These are phyloP conservation scores for Magnusiomyces paraingens DNA, from an alignment of 1,139 yeast species.

Conservation along the genomic window DNA sequence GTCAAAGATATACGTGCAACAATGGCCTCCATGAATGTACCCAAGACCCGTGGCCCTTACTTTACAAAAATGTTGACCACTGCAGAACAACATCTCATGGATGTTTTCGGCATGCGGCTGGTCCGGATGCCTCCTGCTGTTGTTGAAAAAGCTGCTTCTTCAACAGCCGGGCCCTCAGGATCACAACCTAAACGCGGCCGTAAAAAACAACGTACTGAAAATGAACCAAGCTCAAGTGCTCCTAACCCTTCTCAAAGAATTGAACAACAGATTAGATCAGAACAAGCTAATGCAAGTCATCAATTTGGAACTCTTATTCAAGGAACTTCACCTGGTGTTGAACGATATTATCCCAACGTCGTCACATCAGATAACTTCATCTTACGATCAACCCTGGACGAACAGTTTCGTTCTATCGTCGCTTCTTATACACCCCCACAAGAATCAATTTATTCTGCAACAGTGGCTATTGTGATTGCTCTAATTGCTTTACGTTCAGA, in stretches of 20 bases:
- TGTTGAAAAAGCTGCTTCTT: too few relatives aligned
- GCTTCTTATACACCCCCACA: not conserved
- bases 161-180: too few relatives aligned
- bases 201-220: not conserved
- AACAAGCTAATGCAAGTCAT: not conserved
- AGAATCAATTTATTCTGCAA: slow-evolving; percentile 12
- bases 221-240: not conserved
- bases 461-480: slow-evolving; percentile 11
- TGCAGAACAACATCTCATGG: too few relatives aligned
- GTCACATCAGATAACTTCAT: not conserved
- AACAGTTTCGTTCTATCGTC: not conserved
- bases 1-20: too few relatives aligned
- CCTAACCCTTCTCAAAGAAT: not conserved
- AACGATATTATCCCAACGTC: not conserved
- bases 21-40: too few relatives aligned
- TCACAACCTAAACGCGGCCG: not conserved
- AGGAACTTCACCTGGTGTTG: not conserved
- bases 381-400: not conserved
- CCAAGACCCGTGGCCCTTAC: too few relatives aligned
- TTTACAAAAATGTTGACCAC: too few relatives aligned
- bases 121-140: too few relatives aligned
- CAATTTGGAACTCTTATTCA: not conserved
- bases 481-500: slow-evolving; percentile 13
- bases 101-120: too few relatives aligned
- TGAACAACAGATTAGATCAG: not conserved